Evolutionary conservation across 202 grass and related monocot species (phyloP).

Genomic region (Alloteropsis angusta): DNA sequence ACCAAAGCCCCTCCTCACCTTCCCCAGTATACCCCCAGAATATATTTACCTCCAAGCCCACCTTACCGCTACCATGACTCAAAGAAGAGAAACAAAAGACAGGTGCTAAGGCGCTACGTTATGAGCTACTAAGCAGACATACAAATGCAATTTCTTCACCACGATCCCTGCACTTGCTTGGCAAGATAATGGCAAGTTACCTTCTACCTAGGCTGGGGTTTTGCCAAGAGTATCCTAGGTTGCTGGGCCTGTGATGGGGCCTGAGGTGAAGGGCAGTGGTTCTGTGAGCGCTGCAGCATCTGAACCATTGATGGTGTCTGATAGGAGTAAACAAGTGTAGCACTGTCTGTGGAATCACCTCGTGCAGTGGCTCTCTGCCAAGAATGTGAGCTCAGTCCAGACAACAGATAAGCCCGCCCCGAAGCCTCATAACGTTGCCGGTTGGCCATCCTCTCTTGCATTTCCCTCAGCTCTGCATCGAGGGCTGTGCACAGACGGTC

Average conservation of each 20-base stretch:
- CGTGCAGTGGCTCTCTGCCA: constrained; percentile 82
- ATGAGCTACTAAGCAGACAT: constrained; percentile 13
- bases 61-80: constrained; percentile 14
- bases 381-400: constrained; percentile 86
- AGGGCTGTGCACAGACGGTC: constrained; percentile 69
- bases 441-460: constrained; percentile 85
- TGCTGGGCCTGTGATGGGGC: constrained; percentile 15
- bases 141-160: constrained; percentile 13
- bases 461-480: constrained; percentile 77
- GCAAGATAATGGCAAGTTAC: neutral
- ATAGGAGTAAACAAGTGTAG: constrained; percentile 63
- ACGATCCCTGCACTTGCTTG: neutral
- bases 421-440: constrained; percentile 60
- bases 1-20: constrained; percentile 11
- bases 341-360: constrained; percentile 59
- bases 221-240: constrained; percentile 29
- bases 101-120: constrained; percentile 5
- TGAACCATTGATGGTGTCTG: constrained; percentile 83
- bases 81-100: constrained; percentile 22
- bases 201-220: constrained; percentile 44
- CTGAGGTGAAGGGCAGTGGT: constrained; percentile 31
- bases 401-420: constrained; percentile 69
- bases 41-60: constrained; percentile 46
- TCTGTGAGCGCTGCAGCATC: constrained; percentile 78
- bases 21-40: constrained; percentile 41